A percentile compares a stretch with the other conserved stretches of the same genome.
phyloP scores from a whole-genome alignment of 2,329 filamentous ascomycete species.

The Exophiala bonariae region DNA sequence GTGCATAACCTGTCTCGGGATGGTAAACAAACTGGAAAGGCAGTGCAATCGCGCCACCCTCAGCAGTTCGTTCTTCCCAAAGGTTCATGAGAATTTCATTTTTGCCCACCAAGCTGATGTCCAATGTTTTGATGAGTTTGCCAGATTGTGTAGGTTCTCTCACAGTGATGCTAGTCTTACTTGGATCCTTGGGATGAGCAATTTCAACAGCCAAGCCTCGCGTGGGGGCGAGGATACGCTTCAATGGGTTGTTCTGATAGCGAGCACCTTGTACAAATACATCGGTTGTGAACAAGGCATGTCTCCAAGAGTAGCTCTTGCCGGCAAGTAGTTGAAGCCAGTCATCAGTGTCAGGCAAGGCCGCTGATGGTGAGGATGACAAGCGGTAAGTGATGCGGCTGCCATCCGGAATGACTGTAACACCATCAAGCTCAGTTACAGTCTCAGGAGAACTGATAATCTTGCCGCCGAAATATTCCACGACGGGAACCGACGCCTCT shows the following conservation, averaged over 20 bases:
- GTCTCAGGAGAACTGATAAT: conserved; percentile 67
- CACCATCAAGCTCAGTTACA: conserved; percentile 72
- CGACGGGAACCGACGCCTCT: conserved; percentile 71
- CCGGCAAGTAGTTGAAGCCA: conserved; percentile 91
- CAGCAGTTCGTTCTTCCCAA: conserved; percentile 88
- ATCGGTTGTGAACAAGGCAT: conserved; percentile 90
- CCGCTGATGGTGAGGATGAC: conserved; percentile 69
- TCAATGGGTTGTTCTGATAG: conserved; percentile 95
- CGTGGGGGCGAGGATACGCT: conserved; percentile 82
- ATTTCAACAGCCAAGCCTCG: conserved; percentile 91
- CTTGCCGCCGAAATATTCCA: conserved; percentile 96
- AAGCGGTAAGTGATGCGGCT: conserved; percentile 83
- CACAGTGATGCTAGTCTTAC: conserved; percentile 81
- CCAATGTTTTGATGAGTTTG: conserved; percentile 84
- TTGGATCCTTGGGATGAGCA: conserved; percentile 73
- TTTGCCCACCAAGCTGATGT: conserved; percentile 72
- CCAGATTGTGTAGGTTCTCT: conserved; percentile 84
- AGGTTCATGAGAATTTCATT: conserved; percentile 85
- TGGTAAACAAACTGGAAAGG: conserved; percentile 89
- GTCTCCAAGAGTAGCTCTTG: conserved; percentile 83
- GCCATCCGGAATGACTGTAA: conserved; percentile 77
- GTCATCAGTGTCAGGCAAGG: conserved; percentile 74
- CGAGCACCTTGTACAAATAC: conserved; percentile 93
- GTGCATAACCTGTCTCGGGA: conserved; percentile 94
- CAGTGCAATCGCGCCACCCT: conserved; percentile 77